Conservation (phyloP, 345 rosid genomes). For the Camelina neglecta region DNA sequence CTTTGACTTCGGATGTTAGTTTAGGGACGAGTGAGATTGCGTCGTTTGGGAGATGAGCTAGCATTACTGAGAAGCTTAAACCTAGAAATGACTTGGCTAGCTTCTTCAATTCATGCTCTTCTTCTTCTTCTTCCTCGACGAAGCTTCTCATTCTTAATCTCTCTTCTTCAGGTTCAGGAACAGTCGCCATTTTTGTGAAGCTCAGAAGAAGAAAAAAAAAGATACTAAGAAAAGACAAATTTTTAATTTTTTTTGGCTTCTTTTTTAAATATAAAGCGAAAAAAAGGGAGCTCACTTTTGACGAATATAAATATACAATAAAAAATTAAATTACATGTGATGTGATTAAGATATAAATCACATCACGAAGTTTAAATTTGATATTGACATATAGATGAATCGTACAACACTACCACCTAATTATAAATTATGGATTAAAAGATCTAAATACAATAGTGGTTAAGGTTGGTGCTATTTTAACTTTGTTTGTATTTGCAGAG, state of each 20-base stretch:
- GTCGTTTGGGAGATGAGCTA: slow-evolving; percentile 68
- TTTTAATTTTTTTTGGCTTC: neutral
- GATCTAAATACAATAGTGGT: too few relatives aligned
- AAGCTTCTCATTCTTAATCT: slow-evolving; percentile 8
- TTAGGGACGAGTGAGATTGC: slow-evolving; percentile 54
- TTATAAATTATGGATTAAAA: neutral
- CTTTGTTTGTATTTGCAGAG: too few relatives aligned
- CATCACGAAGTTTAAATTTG: neutral
- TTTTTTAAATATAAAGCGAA: neutral
- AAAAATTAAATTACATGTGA: neutral
- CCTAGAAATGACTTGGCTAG: slow-evolving; percentile 65
- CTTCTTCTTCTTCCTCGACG: slow-evolving; percentile 22
- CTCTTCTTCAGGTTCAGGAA: slow-evolving; percentile 33
- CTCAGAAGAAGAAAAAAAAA: slow-evolving; percentile 17
- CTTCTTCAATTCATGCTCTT: slow-evolving; percentile 45
- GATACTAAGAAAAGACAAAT: slow-evolving; percentile 32
- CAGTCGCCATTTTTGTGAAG: slow-evolving; percentile 41
- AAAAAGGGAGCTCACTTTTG: slow-evolving; percentile 29
- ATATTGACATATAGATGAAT: neutral
- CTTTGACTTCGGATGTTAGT: slow-evolving; percentile 55
- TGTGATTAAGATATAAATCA: neutral
- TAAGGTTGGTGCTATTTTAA: neutral
- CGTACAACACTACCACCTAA: neutral
- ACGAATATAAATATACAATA: neutral
- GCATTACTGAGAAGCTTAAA: slow-evolving; percentile 71